These are phyloP conservation scores for Candida rishiriensis DNA, from an alignment of 805 yeast genomes.

Conservation along the genomic window DNA sequence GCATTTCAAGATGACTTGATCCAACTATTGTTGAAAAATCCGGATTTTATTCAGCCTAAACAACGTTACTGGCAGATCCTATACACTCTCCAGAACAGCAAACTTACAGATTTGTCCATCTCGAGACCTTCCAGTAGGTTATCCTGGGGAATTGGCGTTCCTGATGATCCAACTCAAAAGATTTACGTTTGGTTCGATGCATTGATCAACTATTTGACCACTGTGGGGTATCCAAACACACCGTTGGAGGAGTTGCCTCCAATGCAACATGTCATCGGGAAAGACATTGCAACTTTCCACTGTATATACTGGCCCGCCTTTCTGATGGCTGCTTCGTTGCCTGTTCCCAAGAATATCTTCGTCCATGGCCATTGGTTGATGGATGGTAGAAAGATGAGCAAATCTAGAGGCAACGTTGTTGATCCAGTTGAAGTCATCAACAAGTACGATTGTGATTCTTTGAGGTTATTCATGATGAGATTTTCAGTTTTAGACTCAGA, in stretches of 20 bases:
- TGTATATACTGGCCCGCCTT: constrained; percentile 93
- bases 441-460: constrained; percentile 64
- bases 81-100: constrained; percentile 46
- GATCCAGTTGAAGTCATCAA: constrained; percentile 72
- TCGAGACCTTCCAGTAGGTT: constrained; percentile 79
- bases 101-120: constrained; percentile 69
- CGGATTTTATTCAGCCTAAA: constrained; percentile 63
- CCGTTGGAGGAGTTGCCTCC: constrained; percentile 18
- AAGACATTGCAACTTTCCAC: constrained; percentile 86
- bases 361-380: constrained; percentile 95
- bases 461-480: constrained; percentile 72
- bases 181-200: constrained; percentile 99
- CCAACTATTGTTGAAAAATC: constrained; percentile 41
- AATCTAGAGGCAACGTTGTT: constrained; percentile 87
- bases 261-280: constrained; percentile 76
- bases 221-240: constrained; percentile 48
- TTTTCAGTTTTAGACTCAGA: constrained; percentile 74
- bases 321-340: constrained; percentile 73
- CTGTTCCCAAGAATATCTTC: constrained; percentile 66
- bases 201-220: constrained; percentile 74
- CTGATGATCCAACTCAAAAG: constrained; percentile 69
- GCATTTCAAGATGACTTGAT: constrained; percentile 54
- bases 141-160: constrained; percentile 89
- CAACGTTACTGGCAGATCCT: constrained; percentile 51
- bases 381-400: constrained; percentile 90